phyloP scores from a whole-genome alignment of 495 filamentous ascomycete species.

The Hypoxylon fragiforme region DNA sequence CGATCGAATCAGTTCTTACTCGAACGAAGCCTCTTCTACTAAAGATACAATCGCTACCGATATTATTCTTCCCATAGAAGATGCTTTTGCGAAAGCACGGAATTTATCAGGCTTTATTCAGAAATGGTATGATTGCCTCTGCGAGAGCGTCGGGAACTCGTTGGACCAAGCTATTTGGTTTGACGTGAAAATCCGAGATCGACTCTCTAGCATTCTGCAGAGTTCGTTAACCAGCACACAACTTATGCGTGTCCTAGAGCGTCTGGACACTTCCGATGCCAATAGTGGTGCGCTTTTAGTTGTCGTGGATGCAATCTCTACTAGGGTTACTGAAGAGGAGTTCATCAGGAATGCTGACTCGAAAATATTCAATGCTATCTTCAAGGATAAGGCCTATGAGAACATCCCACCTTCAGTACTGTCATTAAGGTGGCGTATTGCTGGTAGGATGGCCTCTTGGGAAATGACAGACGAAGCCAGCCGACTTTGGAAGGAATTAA shows the following conservation, averaged over 20 bases:
- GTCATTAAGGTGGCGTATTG: conserved; percentile 45
- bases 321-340: conserved; percentile 49
- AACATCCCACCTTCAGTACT: conserved; percentile 20
- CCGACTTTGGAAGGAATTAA: conserved; percentile 42
- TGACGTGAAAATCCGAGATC: conserved; percentile 57
- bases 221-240: conserved; percentile 50
- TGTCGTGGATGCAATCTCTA: conserved; percentile 53
- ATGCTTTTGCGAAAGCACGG: conserved; percentile 65
- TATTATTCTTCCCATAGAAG: conserved; percentile 62
- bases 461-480: conserved; percentile 39
- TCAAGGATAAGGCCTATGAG: conserved; percentile 21
- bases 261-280: conserved; percentile 38
- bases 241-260: conserved; percentile 49
- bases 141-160: conserved; percentile 43
- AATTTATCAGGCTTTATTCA: conserved; percentile 68
- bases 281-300: conserved; percentile 40
- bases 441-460: conserved; percentile 40
- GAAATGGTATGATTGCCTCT: conserved; percentile 66
- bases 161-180: conserved; percentile 58
- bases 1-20: conserved; percentile 25
- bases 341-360: conserved; percentile 43
- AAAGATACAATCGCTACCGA: conserved; percentile 37
- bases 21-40: conserved; percentile 15
- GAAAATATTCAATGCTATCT: conserved; percentile 37
- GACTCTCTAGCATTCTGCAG: conserved; percentile 48